Percentiles rank a stretch among this genome's conserved stretches.
Conservation (phyloP, 345 rosid species). For the Brassica napus region Da-Ae NC_063436.1:6065501-6066000, state of each 20-base stretch:
- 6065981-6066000: conserved; percentile 41
- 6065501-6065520: conserved; percentile 76
- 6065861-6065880: conserved; percentile 7
- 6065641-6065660: conserved; percentile 22
- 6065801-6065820: conserved; percentile 20
- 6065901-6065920: conserved; percentile 30
- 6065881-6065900: conserved; percentile 14
- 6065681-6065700: conserved; percentile 24
- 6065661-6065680: conserved; percentile 28
- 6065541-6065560: conserved; percentile 37
- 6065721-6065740: conserved; percentile 27
- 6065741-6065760: conserved; percentile 36
- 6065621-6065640: conserved; percentile 23
- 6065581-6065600: conserved; percentile 26
- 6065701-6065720: conserved; percentile 32
- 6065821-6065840: conserved; percentile 17
- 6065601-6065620: conserved; percentile 22
- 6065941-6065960: conserved; percentile 35
- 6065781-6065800: conserved; percentile 27
- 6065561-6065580: conserved; percentile 36
- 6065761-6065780: conserved; percentile 34
- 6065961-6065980: conserved; percentile 26
- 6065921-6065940: conserved; percentile 31
- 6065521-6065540: conserved; percentile 38
- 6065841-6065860: conserved; percentile 18